Base-by-base conservation (phyloP, 176 grass and related monocot species). In the Neostapfia colusana region DNA sequence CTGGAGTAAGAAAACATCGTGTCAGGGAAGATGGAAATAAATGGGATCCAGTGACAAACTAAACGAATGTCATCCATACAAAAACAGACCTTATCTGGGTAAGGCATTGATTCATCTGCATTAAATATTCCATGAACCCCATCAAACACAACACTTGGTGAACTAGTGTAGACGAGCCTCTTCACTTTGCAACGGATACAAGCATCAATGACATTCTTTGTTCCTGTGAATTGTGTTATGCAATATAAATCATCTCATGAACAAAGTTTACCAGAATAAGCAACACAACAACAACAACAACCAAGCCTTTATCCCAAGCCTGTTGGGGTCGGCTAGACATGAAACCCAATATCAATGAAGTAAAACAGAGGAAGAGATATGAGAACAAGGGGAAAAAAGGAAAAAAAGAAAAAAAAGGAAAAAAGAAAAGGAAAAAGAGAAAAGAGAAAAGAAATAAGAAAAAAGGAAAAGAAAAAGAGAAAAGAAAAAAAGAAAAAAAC, bases 81-180 rank as follows among this genome's bases (percentile, higher is more conserved):
- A 80, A 67, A 57, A 63, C 15, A 53, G 18, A 99, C 95, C 87
- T 99, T 92, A 78, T 90, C 65, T 63, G 95, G 95, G 74, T 92
- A 99, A 79, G 91, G 85, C 23, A 84, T 94, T 73, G 91, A 92
- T 56, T 99, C 95, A 45, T 95, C 87, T 13, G 84, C 91, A 83
- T 99, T 80, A 71, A 88, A 92, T 84, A 95, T 95, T 75, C 87
- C 95, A 81, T 92, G 89, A 81, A 99, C 60, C 48, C 95, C 95
- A 86, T 95, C 89, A 62, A 99, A 99, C 25, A 94, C 78, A 26
- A 98, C 95, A 90, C 95, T 99, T 12, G 95, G 89, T 13, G 95
- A 99, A 73, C 95, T 99, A 74, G 95, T 99, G 82, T 99, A 95
- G 78, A 95, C 90, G 68, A 99, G 89, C 78, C 89, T 92, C 80